phyloP scores from a whole-genome alignment of 139 green algal genomes.

The Spirogloea muscicola region DNA sequence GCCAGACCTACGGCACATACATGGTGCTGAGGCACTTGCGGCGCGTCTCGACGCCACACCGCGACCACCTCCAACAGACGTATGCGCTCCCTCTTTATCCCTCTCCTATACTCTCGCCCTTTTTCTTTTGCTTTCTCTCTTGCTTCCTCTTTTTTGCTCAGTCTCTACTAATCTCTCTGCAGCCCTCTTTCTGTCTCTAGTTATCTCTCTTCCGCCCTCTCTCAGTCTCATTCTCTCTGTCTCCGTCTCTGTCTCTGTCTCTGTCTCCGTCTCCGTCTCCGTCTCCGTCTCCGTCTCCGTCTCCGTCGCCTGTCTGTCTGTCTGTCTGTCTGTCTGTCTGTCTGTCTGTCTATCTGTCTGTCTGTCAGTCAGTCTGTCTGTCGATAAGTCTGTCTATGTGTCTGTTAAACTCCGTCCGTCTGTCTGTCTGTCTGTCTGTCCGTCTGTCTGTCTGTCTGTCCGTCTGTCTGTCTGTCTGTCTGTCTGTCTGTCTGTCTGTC shows the following conservation, averaged over 20 bases:
- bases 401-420: not conserved
- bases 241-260: not conserved
- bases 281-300: not conserved
- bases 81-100: too few species aligned
- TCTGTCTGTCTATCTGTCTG: constrained; percentile 2
- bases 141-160: not conserved
- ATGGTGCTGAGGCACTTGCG: too few species aligned
- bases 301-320: not conserved
- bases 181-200: too few species aligned
- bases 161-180: not conserved
- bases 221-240: not conserved
- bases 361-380: not conserved
- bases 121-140: too few species aligned
- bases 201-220: not conserved
- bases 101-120: too few species aligned
- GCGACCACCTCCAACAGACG: too few species aligned
- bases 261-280: not conserved
- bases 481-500: not conserved
- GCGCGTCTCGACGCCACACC: too few species aligned
- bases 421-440: not conserved
- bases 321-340: not conserved
- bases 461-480: not conserved
- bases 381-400: not conserved
- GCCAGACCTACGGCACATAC: too few species aligned
- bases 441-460: not conserved